Conservation (phyloP, 345 rosid genomes). For the Noccaea bulbosa region DNA sequence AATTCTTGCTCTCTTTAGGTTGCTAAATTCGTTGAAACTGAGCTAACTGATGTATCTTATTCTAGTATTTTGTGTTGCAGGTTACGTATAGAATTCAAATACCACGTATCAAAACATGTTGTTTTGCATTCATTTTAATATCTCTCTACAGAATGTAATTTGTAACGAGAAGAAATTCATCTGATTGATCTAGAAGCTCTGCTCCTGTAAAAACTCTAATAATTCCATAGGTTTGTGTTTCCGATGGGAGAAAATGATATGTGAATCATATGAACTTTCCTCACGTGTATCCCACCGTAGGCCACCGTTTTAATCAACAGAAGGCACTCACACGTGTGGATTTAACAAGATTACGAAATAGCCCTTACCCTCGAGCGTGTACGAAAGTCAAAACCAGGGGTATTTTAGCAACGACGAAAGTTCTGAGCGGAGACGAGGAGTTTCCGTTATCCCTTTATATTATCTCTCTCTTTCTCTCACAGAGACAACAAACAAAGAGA, state of each 20-base stretch:
- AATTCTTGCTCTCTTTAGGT: neutral
- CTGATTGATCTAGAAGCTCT: neutral
- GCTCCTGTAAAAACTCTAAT: neutral
- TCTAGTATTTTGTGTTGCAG: neutral
- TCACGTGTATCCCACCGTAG: slow-evolving; percentile 29
- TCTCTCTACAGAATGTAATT: neutral
- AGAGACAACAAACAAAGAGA: slow-evolving; percentile 20
- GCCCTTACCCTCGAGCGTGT: slow-evolving; percentile 10
- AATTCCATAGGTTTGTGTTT: neutral
- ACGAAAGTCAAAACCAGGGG: slow-evolving; percentile 34
- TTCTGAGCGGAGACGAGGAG: slow-evolving; percentile 62
- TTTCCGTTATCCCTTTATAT: slow-evolving; percentile 70
- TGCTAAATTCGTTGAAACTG: neutral
- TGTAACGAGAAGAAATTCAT: slow-evolving; percentile 1
- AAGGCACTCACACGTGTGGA: slow-evolving; percentile 28
- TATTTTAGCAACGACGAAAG: slow-evolving; percentile 24
- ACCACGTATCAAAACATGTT: neutral
- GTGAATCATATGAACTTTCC: slow-evolving; percentile 28
- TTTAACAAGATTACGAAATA: neutral
- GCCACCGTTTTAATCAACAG: slow-evolving; percentile 19
- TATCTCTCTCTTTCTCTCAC: slow-evolving; percentile 40
- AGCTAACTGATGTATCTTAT: neutral
- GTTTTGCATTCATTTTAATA: neutral
- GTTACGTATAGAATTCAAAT: neutral
- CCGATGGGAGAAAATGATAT: slow-evolving; percentile 5